Conservation (phyloP, 305 asterid species). For the Fraxinus sp. region DNA sequence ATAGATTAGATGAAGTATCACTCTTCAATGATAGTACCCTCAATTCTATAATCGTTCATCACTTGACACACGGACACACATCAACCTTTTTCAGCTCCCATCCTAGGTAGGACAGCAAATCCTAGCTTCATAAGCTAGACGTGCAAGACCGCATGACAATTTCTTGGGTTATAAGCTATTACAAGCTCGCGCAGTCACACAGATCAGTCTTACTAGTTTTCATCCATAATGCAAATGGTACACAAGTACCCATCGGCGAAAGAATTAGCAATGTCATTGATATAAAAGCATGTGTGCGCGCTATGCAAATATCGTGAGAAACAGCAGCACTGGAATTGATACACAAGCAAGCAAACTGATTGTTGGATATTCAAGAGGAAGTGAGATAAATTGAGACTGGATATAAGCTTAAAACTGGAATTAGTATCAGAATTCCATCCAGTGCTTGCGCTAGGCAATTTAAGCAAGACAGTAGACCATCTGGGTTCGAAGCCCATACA, state of each 20-base stretch:
- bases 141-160: neutral
- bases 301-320: neutral
- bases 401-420: neutral
- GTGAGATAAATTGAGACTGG: neutral
- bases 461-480: neutral
- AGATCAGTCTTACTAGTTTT: neutral
- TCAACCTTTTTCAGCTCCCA: neutral
- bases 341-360: neutral
- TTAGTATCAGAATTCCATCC: neutral
- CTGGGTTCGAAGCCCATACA: neutral
- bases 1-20: neutral
- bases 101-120: neutral
- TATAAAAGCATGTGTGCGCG: neutral
- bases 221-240: neutral
- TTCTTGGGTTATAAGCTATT: neutral
- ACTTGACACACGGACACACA: neutral
- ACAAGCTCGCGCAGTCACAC: neutral
- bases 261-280: neutral
- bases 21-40: neutral
- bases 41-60: neutral
- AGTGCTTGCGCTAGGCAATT: constrained; percentile 2
- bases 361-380: neutral
- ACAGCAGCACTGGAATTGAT: neutral
- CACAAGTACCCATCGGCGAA: neutral
- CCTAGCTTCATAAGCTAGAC: neutral